A percentile compares a stretch with the other conserved stretches of the same genome.
Evolutionary conservation across 129 eudicot genomes (phyloP).

Genomic region (Centella asiatica): DNA sequence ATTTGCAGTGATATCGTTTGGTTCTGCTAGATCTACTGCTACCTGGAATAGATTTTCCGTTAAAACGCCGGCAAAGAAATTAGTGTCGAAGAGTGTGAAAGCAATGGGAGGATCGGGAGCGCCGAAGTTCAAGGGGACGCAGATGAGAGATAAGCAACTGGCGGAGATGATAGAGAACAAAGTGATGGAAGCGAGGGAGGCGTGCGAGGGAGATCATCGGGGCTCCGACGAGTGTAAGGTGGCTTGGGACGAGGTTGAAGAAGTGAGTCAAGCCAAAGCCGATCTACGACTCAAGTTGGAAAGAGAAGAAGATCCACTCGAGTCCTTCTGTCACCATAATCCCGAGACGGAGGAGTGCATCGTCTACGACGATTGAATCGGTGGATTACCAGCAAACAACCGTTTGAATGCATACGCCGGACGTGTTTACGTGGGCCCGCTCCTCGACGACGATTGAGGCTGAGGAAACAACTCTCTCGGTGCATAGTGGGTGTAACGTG

Average conservation of each 20-base stretch:
- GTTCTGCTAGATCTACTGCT: not conserved
- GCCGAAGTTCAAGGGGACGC: slow-evolving; percentile 34
- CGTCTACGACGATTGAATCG: slow-evolving; percentile 21
- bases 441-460: too few species aligned
- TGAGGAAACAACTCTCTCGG: too few species aligned
- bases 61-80: not conserved
- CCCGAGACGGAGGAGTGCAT: slow-evolving; percentile 34
- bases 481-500: too few species aligned
- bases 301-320: slow-evolving; percentile 30
- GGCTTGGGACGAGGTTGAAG: slow-evolving; percentile 53
- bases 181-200: slow-evolving; percentile 35
- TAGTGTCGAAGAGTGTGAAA: slow-evolving; percentile 7
- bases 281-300: slow-evolving; percentile 29
- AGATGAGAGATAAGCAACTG: slow-evolving; percentile 34
- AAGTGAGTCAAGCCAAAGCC: slow-evolving; percentile 45
- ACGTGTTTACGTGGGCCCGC: too few species aligned
- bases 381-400: too few species aligned
- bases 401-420: too few species aligned
- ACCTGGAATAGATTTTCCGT: not conserved
- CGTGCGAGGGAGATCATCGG: slow-evolving; percentile 27
- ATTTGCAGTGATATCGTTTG: not conserved
- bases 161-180: slow-evolving; percentile 34
- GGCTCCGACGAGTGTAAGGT: slow-evolving; percentile 39
- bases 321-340: slow-evolving; percentile 25
- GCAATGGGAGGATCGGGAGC: slow-evolving; percentile 19